Evolutionary conservation across 306 rosid genomes (phyloP).

Genomic region (Cucurbita pepo): DNA sequence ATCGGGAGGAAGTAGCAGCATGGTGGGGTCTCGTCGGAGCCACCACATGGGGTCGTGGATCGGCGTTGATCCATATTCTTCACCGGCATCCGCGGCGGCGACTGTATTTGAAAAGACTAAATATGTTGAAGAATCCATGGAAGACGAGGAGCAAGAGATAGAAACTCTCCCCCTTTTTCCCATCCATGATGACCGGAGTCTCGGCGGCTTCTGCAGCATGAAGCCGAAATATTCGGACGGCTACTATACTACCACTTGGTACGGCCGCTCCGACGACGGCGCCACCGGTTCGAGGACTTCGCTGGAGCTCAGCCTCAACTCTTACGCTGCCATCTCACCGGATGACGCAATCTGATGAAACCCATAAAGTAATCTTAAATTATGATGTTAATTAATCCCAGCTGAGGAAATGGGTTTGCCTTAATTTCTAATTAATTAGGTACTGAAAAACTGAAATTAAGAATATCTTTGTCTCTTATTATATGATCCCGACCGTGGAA

Average conservation of each 20-base stretch:
- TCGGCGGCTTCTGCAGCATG: conserved; percentile 42
- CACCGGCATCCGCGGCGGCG: conserved; percentile 8
- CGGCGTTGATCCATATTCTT: conserved; percentile 45
- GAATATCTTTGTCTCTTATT: neutral
- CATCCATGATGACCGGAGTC: conserved; percentile 54
- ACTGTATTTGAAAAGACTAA: conserved; percentile 38
- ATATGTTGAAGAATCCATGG: conserved; percentile 3
- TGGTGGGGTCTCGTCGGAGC: conserved; percentile 16
- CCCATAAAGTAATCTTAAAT: neutral
- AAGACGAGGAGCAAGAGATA: conserved; percentile 30
- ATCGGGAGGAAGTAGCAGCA: conserved; percentile 33
- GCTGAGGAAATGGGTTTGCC: neutral
- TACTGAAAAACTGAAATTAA: neutral
- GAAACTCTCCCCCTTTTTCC: conserved; percentile 97
- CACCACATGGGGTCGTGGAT: conserved; percentile 42
- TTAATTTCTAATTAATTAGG: neutral
- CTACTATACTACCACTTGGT: conserved; percentile 36
- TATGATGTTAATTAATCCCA: neutral
- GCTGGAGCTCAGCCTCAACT: conserved; percentile 76
- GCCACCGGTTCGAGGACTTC: conserved; percentile 43
- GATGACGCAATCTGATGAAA: conserved; percentile 20
- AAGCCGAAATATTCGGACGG: conserved; percentile 34
- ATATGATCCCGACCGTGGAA: neutral
- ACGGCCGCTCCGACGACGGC: conserved; percentile 14
- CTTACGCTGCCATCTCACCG: conserved; percentile 43